Evolutionary conservation across 371 early-diverging fungal genomes (phyloP).

Genomic region (Mucor saturninus): DNA sequence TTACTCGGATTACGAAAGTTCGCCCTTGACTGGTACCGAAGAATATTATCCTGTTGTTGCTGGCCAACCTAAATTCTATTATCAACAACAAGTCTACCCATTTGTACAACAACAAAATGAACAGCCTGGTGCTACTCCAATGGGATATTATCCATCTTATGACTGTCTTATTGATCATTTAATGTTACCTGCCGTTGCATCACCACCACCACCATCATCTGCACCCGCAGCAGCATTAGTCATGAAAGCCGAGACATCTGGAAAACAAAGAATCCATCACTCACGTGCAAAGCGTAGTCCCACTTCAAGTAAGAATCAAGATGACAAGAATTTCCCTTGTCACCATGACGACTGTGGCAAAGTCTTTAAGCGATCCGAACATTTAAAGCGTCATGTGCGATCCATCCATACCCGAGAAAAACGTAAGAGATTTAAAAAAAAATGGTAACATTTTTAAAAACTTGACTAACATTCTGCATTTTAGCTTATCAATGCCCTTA

Average conservation of each 20-base stretch:
- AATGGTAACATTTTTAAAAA: too few relatives aligned
- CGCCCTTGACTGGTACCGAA: conserved; percentile 17
- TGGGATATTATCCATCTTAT: background rate
- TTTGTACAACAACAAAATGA: conserved; percentile 3
- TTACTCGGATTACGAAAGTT: conserved; percentile 40
- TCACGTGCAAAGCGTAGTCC: conserved; percentile 16
- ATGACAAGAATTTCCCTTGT: conserved; percentile 49
- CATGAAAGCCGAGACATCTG: background rate
- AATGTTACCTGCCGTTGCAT: background rate
- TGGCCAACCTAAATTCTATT: conserved; percentile 2
- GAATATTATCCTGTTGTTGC: background rate
- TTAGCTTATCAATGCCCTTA: conserved; percentile 68
- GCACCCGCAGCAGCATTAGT: background rate
- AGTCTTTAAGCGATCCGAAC: conserved; percentile 82
- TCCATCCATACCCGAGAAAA: conserved; percentile 63
- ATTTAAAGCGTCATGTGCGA: conserved; percentile 81
- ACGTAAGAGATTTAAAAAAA: conserved; percentile 38
- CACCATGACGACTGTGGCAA: conserved; percentile 66
- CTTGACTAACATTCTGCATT: background rate
- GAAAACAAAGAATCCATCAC: background rate
- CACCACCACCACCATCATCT: background rate
- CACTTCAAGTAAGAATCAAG: background rate
- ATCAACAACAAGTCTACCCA: conserved; percentile 1
- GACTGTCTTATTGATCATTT: background rate
- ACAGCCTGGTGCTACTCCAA: background rate